Conservation (phyloP, 495 filamentous ascomycete genomes). For the Penicillium psychrofluorescens region DNA sequence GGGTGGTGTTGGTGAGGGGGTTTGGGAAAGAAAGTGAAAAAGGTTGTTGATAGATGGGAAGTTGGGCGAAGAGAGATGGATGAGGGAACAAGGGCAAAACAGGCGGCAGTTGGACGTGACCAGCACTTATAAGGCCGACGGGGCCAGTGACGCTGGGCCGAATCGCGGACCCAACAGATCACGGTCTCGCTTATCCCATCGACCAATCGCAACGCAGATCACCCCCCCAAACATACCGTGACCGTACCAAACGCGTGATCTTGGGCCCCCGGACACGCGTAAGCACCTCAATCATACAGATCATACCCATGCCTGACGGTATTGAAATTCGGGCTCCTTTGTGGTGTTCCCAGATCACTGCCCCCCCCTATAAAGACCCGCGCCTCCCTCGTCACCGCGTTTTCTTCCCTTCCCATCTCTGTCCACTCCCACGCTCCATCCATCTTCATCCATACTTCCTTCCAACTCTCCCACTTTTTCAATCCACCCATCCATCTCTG, state of each 20-base stretch:
- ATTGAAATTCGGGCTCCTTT: constrained; percentile 46
- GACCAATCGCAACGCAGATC: neutral
- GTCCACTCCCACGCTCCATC: constrained; percentile 18
- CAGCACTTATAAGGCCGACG: constrained; percentile 41
- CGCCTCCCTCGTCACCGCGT: constrained; percentile 39
- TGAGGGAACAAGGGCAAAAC: constrained; percentile 16
- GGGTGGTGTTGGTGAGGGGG: constrained; percentile 17
- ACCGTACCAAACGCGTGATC: constrained; percentile 1
- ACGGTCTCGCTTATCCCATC: constrained; percentile 8
- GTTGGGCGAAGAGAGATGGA: constrained; percentile 7
- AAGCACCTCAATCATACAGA: constrained; percentile 39
- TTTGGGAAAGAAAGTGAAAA: constrained; percentile 16
- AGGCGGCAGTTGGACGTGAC: constrained; percentile 26
- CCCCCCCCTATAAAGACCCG: constrained; percentile 45
- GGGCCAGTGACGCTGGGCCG: constrained; percentile 35
- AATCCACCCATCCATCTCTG: too few species aligned
- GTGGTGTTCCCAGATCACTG: constrained; percentile 37
- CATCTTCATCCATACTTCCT: constrained; percentile 17
- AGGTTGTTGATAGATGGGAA: neutral
- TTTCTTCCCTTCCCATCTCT: constrained; percentile 28
- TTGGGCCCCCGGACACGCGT: constrained; percentile 5
- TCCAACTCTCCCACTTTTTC: constrained; percentile 16
- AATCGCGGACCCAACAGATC: constrained; percentile 29
- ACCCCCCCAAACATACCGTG: neutral
- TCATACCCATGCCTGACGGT: constrained; percentile 38